Evolutionary conservation across 2,329 filamentous ascomycete genomes (phyloP).

Genomic region (Phaeomoniella chlamydospora): DNA sequence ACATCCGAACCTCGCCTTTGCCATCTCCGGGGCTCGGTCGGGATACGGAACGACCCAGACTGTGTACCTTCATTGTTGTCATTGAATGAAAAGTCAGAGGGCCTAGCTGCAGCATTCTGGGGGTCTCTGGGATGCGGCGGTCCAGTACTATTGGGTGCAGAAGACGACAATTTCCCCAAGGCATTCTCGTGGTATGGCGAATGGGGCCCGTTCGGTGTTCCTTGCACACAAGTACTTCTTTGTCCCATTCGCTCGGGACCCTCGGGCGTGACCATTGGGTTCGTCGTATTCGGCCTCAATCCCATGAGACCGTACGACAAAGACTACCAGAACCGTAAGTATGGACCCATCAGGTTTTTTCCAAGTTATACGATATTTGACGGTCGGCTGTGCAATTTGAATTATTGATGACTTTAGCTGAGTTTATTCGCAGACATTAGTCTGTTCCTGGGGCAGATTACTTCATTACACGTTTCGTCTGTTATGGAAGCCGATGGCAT

Average conservation of each 20-base stretch:
- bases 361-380: constrained; percentile 65
- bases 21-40: not conserved
- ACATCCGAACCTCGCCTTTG: constrained; percentile 43
- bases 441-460: not conserved
- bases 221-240: not conserved
- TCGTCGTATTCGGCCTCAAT: constrained; percentile 3
- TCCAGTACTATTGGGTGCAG: not conserved
- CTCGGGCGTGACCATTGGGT: not conserved
- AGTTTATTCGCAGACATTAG: constrained; percentile 18
- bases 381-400: constrained; percentile 73
- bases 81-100: not conserved
- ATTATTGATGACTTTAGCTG: constrained; percentile 63
- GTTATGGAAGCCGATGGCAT: not conserved
- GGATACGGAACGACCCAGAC: not conserved
- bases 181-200: not conserved
- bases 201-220: not conserved
- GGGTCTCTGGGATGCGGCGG: not conserved
- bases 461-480: not conserved
- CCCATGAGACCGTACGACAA: constrained; percentile 3
- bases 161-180: not conserved
- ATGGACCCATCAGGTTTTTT: constrained; percentile 59
- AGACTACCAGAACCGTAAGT: constrained; percentile 29
- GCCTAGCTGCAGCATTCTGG: not conserved
- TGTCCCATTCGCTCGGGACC: not conserved
- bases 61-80: not conserved